Evolutionary conservation across 1,284 basidiomycete species (phyloP), one percentile per base, ranked within the genome.

Genomic region (Stygiomarasmius scandens): DNA sequence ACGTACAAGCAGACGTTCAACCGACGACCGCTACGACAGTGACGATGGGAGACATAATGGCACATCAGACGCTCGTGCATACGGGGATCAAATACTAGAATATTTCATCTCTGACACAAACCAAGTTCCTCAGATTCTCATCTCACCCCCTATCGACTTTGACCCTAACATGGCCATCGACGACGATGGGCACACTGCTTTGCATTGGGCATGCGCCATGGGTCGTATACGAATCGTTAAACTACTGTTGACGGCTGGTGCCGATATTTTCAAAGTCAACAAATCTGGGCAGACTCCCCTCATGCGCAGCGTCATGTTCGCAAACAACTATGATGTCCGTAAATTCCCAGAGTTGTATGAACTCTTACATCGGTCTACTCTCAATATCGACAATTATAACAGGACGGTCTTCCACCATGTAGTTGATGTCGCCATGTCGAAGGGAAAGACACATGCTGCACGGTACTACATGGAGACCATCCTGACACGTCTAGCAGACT

Each of bases 141-240:
- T 97, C 59, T 85, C 84, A 48, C 97, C 96, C 3, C 96, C 97
- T 2, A 71, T 84, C 45, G 93, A 98, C 75, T 97, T 98, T 72
- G 94, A 99, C 71, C 89, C 97, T 8, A 96, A 99, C 69, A 93
- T 96, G 79, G 88, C 90, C 49, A 99, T 99, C 63, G 97, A 99
- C 74, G 97, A 99, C 65, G 97, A 99, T 69, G 95, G 95, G 0
- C 97, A 99, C 72, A 98, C 96, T 0, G 89, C 97, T 20, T 76
- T 99, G 19, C 97, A 99, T 70, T 99, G 97, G 97, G 97, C 96
- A 2, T 97, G 95, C 66, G 97, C 97, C 10, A 99, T 99, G 96
- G 97, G 97, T 29, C 90, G 97, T 52, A 90, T 98, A 58, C 89
- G 96, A 44, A 93, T 99, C 62, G 95, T 99, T 66, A 99, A 98